These are phyloP conservation scores for Solanum hybrid DNA, from an alignment of 305 asterid species.

Conservation along the genomic window DNA sequence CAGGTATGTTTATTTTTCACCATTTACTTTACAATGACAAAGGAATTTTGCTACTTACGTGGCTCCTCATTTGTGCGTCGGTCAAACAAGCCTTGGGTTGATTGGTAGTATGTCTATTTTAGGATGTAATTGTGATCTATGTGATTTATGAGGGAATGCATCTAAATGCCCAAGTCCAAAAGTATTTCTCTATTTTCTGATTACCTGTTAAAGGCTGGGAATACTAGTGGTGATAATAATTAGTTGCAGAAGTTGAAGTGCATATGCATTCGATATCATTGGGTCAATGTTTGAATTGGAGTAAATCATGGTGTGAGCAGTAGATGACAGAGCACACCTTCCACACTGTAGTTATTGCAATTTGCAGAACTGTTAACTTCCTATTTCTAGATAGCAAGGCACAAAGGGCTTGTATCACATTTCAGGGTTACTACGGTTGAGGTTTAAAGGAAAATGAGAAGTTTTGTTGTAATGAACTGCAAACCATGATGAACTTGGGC, in stretches of 20 bases:
- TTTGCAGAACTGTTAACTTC: neutral
- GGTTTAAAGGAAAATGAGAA: neutral
- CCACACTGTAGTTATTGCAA: neutral
- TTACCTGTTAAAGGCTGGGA: neutral
- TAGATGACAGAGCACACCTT: neutral
- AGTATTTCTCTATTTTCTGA: neutral
- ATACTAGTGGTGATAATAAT: neutral
- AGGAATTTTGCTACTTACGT: neutral
- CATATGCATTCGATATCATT: neutral
- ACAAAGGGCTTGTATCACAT: neutral
- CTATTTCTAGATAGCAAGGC: neutral
- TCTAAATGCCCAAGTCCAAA: neutral
- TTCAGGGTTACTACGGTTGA: neutral
- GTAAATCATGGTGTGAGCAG: neutral
- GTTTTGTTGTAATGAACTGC: neutral
- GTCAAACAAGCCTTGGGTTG: neutral
- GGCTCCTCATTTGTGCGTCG: neutral
- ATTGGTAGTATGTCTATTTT: neutral
- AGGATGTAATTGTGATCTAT: neutral
- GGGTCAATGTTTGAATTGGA: neutral
- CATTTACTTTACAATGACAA: neutral
- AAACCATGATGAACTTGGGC: neutral
- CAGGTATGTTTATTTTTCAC: slow-evolving; percentile 33
- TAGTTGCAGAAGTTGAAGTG: neutral
- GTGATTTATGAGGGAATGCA: neutral